phyloP scores from a whole-genome alignment of 2,329 filamentous ascomycete genomes.

The Conoideocrella luteorostrata region DNA sequence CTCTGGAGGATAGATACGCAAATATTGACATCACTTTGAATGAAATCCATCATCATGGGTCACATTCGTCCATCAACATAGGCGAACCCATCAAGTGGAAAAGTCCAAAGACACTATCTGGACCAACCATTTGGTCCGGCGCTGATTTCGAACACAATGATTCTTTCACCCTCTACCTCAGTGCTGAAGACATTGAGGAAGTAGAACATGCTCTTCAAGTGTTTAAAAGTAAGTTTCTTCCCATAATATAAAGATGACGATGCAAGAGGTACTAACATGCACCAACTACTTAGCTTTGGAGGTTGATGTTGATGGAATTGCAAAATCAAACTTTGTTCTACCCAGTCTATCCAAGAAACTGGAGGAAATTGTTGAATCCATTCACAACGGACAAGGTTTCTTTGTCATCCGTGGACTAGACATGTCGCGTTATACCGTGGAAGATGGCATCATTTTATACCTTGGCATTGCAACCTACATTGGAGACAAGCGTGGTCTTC shows the following conservation, averaged over 20 bases:
- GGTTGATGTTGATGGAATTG: constrained; percentile 31
- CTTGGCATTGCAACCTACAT: constrained; percentile 52
- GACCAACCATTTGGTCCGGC: constrained; percentile 20
- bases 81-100: neutral
- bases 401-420: constrained; percentile 49
- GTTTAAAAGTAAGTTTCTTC: constrained; percentile 1
- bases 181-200: neutral
- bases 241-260: neutral
- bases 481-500: constrained; percentile 44
- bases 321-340: constrained; percentile 33
- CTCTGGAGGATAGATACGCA: no score
- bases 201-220: neutral
- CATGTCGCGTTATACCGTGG: constrained; percentile 37
- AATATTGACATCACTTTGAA: no score
- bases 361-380: constrained; percentile 22
- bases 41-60: no score
- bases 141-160: constrained; percentile 13
- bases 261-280: no score
- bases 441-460: constrained; percentile 50
- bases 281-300: no score
- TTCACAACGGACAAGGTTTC: constrained; percentile 43
- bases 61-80: neutral
- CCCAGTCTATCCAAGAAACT: constrained; percentile 30
- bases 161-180: constrained; percentile 14
- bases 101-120: constrained; percentile 8